phyloP scores from a whole-genome alignment of 2,329 filamentous ascomycete species.

The Domatiomyces globalis region DNA sequence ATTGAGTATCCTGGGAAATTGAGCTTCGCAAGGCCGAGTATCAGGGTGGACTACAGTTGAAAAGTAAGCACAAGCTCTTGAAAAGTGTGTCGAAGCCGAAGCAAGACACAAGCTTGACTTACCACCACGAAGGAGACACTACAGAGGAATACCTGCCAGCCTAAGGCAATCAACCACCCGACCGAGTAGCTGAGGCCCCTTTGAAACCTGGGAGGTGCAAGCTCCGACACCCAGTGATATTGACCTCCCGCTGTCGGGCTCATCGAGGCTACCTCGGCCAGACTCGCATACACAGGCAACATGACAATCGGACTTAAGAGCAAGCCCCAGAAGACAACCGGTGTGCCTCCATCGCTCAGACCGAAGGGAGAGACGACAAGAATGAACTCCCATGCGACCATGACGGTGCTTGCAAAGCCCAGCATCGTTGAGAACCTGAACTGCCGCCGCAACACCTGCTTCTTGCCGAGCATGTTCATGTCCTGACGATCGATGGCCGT shows the following conservation, averaged over 20 bases:
- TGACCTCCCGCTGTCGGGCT: constrained; percentile 30
- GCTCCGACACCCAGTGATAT: no score
- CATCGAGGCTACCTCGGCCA: constrained; percentile 38
- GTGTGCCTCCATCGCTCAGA: constrained; percentile 36
- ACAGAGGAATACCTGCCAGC: constrained; percentile 37
- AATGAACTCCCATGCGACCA: constrained; percentile 29
- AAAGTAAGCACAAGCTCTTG: constrained; percentile 18
- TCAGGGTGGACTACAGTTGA: constrained; percentile 33
- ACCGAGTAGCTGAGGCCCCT: constrained; percentile 42
- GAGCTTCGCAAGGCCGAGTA: constrained; percentile 32
- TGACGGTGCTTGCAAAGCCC: constrained; percentile 29
- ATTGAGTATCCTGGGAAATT: constrained; percentile 29
- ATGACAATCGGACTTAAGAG: constrained; percentile 34
- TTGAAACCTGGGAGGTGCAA: constrained; percentile 35
- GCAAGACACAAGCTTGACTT: constrained; percentile 17
- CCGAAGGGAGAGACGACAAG: constrained; percentile 12
- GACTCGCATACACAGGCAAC: constrained; percentile 19
- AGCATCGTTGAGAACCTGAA: constrained; percentile 31
- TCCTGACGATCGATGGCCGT: constrained; percentile 23
- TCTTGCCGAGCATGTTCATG: constrained; percentile 25
- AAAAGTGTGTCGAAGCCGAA: constrained; percentile 29
- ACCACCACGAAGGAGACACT: constrained; percentile 33
- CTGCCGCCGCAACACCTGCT: constrained; percentile 26
- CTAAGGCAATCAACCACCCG: constrained; percentile 37
- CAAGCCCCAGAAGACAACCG: constrained; percentile 40